phyloP scores from a whole-genome alignment of 805 yeast genomes.

The Deakozyma indianensis region DNA sequence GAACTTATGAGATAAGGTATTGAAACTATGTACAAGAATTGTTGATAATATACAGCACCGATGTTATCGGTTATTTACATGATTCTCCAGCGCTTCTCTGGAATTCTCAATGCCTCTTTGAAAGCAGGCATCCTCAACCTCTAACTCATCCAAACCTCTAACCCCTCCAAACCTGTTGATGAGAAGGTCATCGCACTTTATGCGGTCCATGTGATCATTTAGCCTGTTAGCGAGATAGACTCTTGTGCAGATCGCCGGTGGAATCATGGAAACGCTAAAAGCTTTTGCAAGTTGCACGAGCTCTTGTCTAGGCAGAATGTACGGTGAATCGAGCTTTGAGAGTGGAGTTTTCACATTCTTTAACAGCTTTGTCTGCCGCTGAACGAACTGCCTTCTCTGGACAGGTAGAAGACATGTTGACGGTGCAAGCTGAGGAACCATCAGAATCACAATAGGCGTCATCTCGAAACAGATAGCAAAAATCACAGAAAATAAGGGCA shows the following conservation, averaged over 20 bases:
- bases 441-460: slow-evolving; percentile 37
- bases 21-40: slow-evolving; percentile 17
- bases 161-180: slow-evolving; percentile 30
- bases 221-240: slow-evolving; percentile 26
- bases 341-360: slow-evolving; percentile 1
- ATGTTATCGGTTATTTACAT: background rate
- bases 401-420: slow-evolving; percentile 45
- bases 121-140: slow-evolving; percentile 34
- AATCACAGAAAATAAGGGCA: slow-evolving; percentile 45
- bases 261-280: slow-evolving; percentile 10
- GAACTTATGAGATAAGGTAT: slow-evolving; percentile 68
- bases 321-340: slow-evolving; percentile 1
- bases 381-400: slow-evolving; percentile 11
- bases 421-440: slow-evolving; percentile 45
- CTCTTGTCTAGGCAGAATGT: background rate
- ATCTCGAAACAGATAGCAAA: slow-evolving; percentile 42
- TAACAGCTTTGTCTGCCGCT: slow-evolving; percentile 1
- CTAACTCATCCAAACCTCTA: slow-evolving; percentile 31
- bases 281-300: slow-evolving; percentile 8
- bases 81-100: slow-evolving; percentile 6
- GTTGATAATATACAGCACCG: slow-evolving; percentile 4
- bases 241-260: slow-evolving; percentile 21
- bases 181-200: slow-evolving; percentile 37
- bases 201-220: slow-evolving; percentile 29
- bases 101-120: slow-evolving; percentile 34